Conservation (phyloP, 1,284 basidiomycete genomes). For the Cryptococcus sp. region DNA sequence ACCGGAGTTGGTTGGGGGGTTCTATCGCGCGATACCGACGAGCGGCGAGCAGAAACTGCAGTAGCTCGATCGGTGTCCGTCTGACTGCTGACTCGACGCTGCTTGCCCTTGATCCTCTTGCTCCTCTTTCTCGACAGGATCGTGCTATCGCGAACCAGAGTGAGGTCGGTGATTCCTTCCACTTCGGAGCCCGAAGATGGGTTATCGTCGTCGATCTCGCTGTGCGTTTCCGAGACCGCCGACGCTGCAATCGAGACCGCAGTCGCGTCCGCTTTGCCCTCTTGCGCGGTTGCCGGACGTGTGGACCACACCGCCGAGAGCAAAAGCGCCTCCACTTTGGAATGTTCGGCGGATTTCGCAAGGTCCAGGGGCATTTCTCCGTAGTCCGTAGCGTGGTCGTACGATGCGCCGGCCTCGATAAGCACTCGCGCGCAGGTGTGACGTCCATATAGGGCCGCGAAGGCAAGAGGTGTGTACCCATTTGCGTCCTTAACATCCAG, state of each 20-base stretch:
- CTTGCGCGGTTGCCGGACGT: slow-evolving; percentile 1
- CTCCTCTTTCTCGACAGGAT: slow-evolving; percentile 16
- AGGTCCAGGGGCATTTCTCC: slow-evolving; percentile 82
- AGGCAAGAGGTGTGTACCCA: slow-evolving; percentile 87
- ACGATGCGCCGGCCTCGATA: slow-evolving; percentile 75
- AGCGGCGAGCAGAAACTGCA: slow-evolving; percentile 9
- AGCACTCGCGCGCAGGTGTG: slow-evolving; percentile 68
- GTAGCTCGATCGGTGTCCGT: slow-evolving; percentile 4
- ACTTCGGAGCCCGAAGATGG: slow-evolving; percentile 45
- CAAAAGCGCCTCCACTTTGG: slow-evolving; percentile 55
- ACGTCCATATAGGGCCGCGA: slow-evolving; percentile 73
- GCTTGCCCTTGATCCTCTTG: slow-evolving; percentile 23
- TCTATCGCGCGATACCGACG: slow-evolving; percentile 8
- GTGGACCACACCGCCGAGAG: slow-evolving; percentile 49
- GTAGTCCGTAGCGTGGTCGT: slow-evolving; percentile 70
- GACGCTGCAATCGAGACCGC: slow-evolving; percentile 1
- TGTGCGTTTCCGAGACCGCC: slow-evolving; percentile 19
- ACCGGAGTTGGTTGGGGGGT: slow-evolving; percentile 12
- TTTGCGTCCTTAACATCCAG: slow-evolving; percentile 83
- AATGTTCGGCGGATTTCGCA: slow-evolving; percentile 61
- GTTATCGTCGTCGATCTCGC: slow-evolving; percentile 52
- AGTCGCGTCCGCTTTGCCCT: slow-evolving; percentile 3
- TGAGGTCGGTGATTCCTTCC: slow-evolving; percentile 16
- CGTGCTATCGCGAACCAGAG: slow-evolving; percentile 8
- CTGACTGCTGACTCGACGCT: slow-evolving; percentile 1